Evolutionary conservation across 2,329 filamentous ascomycete species (phyloP).

Genomic region (Scytalidium sp.): DNA sequence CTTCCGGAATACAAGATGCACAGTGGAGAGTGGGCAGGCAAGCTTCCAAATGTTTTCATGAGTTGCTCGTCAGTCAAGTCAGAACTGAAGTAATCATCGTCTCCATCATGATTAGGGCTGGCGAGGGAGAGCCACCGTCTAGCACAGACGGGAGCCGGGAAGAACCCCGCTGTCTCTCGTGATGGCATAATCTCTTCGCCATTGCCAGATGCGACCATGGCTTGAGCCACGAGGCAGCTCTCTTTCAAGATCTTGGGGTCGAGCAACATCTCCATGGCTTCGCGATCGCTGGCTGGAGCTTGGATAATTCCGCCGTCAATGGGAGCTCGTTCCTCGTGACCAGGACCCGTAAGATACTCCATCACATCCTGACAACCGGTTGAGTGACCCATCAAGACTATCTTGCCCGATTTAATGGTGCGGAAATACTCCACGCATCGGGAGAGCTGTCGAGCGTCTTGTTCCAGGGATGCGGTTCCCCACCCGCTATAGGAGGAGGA

Average conservation of each 20-base stretch:
- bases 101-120: constrained; percentile 50
- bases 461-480: constrained; percentile 41
- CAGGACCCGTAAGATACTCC: constrained; percentile 51
- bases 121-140: constrained; percentile 56
- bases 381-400: constrained; percentile 68
- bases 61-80: constrained; percentile 54
- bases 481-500: constrained; percentile 35
- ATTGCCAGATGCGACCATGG: constrained; percentile 38
- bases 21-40: constrained; percentile 39
- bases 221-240: constrained; percentile 34
- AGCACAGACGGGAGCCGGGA: constrained; percentile 48
- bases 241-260: constrained; percentile 30
- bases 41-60: constrained; percentile 52
- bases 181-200: constrained; percentile 41
- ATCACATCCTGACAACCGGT: constrained; percentile 69
- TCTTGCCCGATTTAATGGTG: constrained; percentile 39
- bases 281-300: constrained; percentile 61
- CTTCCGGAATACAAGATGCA: constrained; percentile 46
- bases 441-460: constrained; percentile 47
- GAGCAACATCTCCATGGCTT: constrained; percentile 43
- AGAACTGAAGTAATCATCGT: constrained; percentile 67
- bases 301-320: constrained; percentile 65
- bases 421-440: constrained; percentile 47
- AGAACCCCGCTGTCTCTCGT: constrained; percentile 21
- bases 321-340: constrained; percentile 30